These are phyloP conservation scores for Claviceps sp. DNA, from an alignment of 2,329 filamentous ascomycete species.

Conservation along the genomic window DNA sequence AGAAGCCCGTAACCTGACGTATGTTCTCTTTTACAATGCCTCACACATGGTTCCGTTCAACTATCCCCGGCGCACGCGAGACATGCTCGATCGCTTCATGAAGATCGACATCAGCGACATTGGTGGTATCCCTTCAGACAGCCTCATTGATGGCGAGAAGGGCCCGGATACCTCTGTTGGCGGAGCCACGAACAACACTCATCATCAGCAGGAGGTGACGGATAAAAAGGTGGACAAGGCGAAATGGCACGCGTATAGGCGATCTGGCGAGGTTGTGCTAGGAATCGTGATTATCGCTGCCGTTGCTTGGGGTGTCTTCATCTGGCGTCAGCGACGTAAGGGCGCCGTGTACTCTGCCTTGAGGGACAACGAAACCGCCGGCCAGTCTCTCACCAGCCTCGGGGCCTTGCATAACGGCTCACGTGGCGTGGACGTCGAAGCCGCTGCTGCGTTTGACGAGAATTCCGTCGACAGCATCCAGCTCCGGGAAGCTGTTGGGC, in stretches of 20 bases:
- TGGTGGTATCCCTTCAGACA: conserved; percentile 67
- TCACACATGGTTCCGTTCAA: conserved; percentile 99
- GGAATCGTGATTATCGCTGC: conserved; percentile 68
- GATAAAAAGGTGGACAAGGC: conserved; percentile 65
- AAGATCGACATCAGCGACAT: conserved; percentile 82
- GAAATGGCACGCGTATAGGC: conserved; percentile 79
- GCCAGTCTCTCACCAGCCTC: conserved; percentile 22
- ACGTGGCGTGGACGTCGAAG: conserved; percentile 41
- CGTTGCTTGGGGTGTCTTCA: conserved; percentile 57
- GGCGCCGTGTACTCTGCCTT: conserved; percentile 42
- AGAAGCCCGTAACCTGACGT: conserved; percentile 86
- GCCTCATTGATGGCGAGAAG: conserved; percentile 74
- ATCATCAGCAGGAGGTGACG: conserved; percentile 41
- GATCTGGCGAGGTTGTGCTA: conserved; percentile 74
- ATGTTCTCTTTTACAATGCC: conserved; percentile 87
- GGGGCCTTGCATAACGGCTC: conserved; percentile 36
- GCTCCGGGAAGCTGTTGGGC: conserved; percentile 29
- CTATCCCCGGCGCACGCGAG: conserved; percentile 68
- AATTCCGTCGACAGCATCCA: conserved; percentile 50
- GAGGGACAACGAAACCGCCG: conserved; percentile 22
- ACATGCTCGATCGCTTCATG: conserved; percentile 98
- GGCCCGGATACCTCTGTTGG: conserved; percentile 66
- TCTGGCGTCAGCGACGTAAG: conserved; percentile 49
- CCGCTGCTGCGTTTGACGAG: conserved; percentile 49
- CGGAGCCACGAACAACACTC: conserved; percentile 42